These are phyloP conservation scores for Pyronema omphalodes DNA, from an alignment of 495 filamentous ascomycete genomes.

Conservation along the genomic window DNA sequence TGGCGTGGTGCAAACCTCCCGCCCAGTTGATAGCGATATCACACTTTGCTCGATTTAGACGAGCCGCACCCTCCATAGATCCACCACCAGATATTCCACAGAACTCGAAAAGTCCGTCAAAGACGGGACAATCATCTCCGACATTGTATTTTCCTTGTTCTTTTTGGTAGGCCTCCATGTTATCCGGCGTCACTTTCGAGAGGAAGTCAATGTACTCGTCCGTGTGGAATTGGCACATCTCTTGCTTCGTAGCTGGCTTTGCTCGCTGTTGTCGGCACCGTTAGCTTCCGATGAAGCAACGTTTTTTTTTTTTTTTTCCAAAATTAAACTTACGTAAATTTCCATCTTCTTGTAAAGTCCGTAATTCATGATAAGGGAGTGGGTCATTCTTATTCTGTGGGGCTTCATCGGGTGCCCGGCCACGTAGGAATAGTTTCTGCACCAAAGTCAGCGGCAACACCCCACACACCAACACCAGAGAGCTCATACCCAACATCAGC, in stretches of 20 bases:
- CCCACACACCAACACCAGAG: background rate
- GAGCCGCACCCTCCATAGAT: conserved; percentile 77
- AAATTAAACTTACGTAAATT: conserved; percentile 65
- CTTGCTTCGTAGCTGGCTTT: conserved; percentile 84
- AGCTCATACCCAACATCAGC: conserved; percentile 23
- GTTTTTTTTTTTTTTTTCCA: background rate
- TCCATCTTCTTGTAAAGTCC: conserved; percentile 97
- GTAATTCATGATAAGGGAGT: conserved; percentile 98
- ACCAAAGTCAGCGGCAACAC: background rate
- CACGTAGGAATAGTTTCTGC: conserved; percentile 63
- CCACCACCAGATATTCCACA: conserved; percentile 84
- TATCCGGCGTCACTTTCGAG: conserved; percentile 70
- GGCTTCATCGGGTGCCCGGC: conserved; percentile 99
- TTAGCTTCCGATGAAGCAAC: background rate
- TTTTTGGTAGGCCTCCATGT: conserved; percentile 84
- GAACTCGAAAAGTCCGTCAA: conserved; percentile 89
- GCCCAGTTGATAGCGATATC: conserved; percentile 98
- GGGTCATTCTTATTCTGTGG: conserved; percentile 89
- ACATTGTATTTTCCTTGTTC: conserved; percentile 85
- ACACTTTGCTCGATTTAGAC: conserved; percentile 65
- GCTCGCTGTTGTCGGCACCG: conserved; percentile 44
- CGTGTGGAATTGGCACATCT: conserved; percentile 99
- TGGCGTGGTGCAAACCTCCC: conserved; percentile 95
- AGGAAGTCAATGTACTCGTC: conserved; percentile 99
- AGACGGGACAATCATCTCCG: conserved; percentile 89